Conservation (phyloP, 2,329 filamentous ascomycete genomes). For the Claviceps sp. region DNA sequence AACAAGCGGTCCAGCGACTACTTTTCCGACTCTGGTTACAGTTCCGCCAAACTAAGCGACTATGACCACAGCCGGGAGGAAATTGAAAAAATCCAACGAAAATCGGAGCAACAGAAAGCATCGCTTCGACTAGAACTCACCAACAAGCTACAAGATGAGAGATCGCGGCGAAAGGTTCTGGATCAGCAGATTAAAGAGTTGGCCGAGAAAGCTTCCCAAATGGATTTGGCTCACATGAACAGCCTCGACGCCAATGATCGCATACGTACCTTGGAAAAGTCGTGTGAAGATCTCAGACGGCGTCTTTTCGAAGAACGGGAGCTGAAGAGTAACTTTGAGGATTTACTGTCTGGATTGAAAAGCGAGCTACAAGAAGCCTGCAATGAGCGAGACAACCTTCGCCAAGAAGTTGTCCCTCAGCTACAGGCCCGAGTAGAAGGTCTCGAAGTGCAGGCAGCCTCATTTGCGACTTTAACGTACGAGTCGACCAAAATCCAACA, state of each 20-base stretch:
- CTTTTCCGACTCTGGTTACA: constrained; percentile 90
- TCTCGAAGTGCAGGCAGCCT: constrained; percentile 59
- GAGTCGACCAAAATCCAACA: constrained; percentile 79
- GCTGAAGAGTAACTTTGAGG: constrained; percentile 87
- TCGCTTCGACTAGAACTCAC: constrained; percentile 74
- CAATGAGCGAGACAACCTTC: constrained; percentile 83
- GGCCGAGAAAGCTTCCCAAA: constrained; percentile 60
- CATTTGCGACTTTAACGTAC: constrained; percentile 61
- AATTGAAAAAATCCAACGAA: constrained; percentile 68
- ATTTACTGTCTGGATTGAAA: constrained; percentile 72
- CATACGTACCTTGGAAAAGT: constrained; percentile 64
- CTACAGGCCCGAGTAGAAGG: constrained; percentile 65
- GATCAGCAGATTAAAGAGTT: constrained; percentile 76
- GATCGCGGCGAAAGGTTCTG: constrained; percentile 57
- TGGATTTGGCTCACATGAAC: constrained; percentile 41
- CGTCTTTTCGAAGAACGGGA: constrained; percentile 74
- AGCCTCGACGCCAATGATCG: constrained; percentile 43
- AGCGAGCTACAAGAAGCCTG: constrained; percentile 69
- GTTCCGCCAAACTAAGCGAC: constrained; percentile 66
- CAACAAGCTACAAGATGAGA: constrained; percentile 77
- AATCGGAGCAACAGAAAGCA: constrained; percentile 82
- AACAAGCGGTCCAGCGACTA: constrained; percentile 87
- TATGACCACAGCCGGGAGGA: constrained; percentile 52
- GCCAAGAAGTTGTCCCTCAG: constrained; percentile 75
- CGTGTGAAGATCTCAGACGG: constrained; percentile 70